Evolutionary conservation across 2,329 filamentous ascomycete genomes (phyloP).

Genomic region (Sarocladiaceae sp.): DNA sequence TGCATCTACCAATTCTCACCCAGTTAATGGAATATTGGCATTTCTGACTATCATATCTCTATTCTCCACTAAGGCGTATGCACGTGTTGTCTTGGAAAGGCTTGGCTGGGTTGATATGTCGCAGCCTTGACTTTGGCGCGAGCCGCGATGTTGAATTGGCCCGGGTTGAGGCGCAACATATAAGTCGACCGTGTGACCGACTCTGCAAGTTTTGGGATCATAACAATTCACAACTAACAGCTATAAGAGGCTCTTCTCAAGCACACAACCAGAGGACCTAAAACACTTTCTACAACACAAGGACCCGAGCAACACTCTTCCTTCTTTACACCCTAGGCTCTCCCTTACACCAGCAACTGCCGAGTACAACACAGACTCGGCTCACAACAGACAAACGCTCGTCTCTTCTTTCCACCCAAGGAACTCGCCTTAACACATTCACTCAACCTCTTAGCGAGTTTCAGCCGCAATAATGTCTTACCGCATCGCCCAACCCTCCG

Average conservation of each 20-base stretch:
- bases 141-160: background rate
- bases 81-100: background rate
- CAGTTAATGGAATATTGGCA: background rate
- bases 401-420: background rate
- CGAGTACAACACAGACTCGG: background rate
- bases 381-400: constrained; percentile 4
- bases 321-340: background rate
- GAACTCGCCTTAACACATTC: background rate
- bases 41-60: no score
- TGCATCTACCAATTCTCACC: background rate
- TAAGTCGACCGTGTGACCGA: background rate
- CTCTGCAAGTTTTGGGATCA: background rate
- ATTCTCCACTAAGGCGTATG: background rate
- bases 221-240: background rate
- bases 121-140: background rate
- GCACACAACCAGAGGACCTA: background rate
- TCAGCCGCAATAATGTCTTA: constrained; percentile 49
- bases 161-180: background rate
- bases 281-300: background rate
- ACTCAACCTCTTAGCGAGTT: background rate
- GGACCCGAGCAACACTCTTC: background rate
- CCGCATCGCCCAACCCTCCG: constrained; percentile 68
- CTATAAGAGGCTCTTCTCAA: constrained; percentile 1
- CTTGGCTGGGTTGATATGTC: background rate
- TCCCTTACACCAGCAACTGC: background rate